Evolutionary conservation across 371 early-diverging fungal genomes (phyloP), one percentile per base, ranked within the genome.

Genomic region (Synchytrium microbalum): DNA sequence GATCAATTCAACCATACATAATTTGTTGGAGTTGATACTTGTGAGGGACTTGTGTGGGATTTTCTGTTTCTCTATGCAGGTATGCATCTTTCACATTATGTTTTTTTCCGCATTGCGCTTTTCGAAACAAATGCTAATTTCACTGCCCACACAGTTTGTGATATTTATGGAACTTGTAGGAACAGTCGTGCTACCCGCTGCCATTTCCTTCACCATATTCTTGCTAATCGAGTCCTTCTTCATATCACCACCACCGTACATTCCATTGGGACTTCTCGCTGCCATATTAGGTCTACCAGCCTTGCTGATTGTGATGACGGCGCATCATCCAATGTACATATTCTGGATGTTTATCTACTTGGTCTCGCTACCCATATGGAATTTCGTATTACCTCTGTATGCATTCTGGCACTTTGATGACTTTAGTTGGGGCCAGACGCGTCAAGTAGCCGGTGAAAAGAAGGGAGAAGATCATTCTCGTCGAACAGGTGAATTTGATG

Each of bases 341-440:
- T 86, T 87, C 16, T 99, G 97, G 97, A 92, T 97, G 89, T 58
- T 92, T 30, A 84, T 96, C 51, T 99, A 96, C 69, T 75, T 99
- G 14, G 32, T 92, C 19, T 89, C 93, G 3, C 80, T 97, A 26
- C 98, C 98, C 0, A 86, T 99, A 19, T 99, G 96, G 91, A 93
- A 92, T 73, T 89, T 93, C 70, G 81, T 92, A 19, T 84, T 99
- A 52, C 99, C 99, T 0, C 70, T 90, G 1, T 99, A 99, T 74
- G 88, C 97, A 28, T 99, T 89, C 79, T 99, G 99, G 99, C 93
- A 94, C 73, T 96, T 98, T 79, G 99, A 99, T 70, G 98, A 99
- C 67, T 96, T 99, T 70, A 87, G 89, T 0, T 99, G 98, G 99
- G 76, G 73, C 3, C 70, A 70, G 51, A 75, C 75, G 8, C 56